Percentiles rank a stretch among this genome's conserved stretches.
These are phyloP conservation scores for Phytophthora boehmeriae DNA, from an alignment of 352 stramenopile genomes.

Conservation along the genomic window DNA sequence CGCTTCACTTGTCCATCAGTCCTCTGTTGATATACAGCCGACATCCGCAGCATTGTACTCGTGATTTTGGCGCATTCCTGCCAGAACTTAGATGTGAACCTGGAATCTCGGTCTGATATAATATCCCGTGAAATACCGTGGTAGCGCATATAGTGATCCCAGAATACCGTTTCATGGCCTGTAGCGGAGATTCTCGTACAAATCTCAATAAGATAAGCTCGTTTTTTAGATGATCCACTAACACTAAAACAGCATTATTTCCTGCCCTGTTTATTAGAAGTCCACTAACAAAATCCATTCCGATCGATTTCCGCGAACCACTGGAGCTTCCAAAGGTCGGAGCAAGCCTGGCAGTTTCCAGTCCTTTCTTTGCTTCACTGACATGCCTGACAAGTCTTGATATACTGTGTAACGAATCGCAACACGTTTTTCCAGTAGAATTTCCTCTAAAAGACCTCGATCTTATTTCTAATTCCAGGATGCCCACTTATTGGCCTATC, in stretches of 20 bases:
- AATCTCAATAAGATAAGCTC: constrained; percentile 9
- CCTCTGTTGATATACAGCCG: constrained; percentile 5
- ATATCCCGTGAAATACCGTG: constrained; percentile 7
- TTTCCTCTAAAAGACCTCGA: background rate
- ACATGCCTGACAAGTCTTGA: constrained; percentile 7
- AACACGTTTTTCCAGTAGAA: constrained; percentile 13
- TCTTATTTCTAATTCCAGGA: constrained; percentile 10
- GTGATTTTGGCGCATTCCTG: background rate
- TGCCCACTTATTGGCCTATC: constrained; percentile 14
- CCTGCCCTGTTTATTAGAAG: background rate
- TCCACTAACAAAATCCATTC: constrained; percentile 16
- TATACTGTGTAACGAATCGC: constrained; percentile 3
- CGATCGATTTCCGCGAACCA: constrained; percentile 1
- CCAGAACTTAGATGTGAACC: constrained; percentile 16
- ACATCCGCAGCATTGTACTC: constrained; percentile 7
- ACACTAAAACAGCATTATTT: constrained; percentile 9
- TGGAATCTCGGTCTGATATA: constrained; percentile 8
- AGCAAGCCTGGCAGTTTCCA: constrained; percentile 4
- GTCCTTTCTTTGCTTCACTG: constrained; percentile 7
- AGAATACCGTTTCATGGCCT: background rate
- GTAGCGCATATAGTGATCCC: constrained; percentile 8
- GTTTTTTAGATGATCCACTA: constrained; percentile 11
- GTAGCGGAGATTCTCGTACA: constrained; percentile 1
- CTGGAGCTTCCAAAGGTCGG: constrained; percentile 2
- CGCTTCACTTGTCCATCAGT: constrained; percentile 13